These are phyloP conservation scores for Apophysomyces ossiformis DNA, from an alignment of 371 early-diverging fungal species.

Conservation along the genomic window DNA sequence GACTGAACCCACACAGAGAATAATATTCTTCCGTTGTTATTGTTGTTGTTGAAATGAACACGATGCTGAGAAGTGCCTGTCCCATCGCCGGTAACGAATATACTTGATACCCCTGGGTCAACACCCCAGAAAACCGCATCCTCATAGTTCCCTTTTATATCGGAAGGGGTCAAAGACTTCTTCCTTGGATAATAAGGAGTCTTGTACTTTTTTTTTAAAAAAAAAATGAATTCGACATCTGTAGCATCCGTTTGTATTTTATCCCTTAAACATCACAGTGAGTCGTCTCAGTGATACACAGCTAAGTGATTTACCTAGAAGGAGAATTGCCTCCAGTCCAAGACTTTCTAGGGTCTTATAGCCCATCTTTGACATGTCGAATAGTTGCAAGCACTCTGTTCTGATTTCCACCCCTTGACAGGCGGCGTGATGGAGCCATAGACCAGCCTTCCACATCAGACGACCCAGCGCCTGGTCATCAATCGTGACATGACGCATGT, in stretches of 20 bases:
- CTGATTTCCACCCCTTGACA: background rate
- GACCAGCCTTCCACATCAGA: background rate
- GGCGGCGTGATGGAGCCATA: background rate
- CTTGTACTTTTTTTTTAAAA: background rate
- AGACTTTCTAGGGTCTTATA: background rate
- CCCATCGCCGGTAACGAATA: slow-evolving; percentile 10
- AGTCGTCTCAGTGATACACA: background rate
- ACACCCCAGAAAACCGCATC: slow-evolving; percentile 7
- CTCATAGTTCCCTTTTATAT: background rate
- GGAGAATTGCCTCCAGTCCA: background rate
- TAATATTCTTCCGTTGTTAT: background rate
- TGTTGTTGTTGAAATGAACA: background rate
- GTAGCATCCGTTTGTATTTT: background rate
- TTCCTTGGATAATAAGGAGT: background rate
- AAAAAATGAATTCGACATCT: background rate
- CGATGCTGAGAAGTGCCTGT: background rate
- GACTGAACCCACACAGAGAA: slow-evolving; percentile 6
- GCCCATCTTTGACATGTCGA: background rate
- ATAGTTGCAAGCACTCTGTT: background rate
- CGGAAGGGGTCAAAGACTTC: background rate
- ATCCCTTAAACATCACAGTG: background rate
- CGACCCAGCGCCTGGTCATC: no score
- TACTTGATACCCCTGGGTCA: slow-evolving; percentile 8
- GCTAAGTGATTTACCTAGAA: background rate
- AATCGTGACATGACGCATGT: no score